Conservation (phyloP, 2,329 filamentous ascomycete genomes). For the Cytospora paraplurivora region DNA sequence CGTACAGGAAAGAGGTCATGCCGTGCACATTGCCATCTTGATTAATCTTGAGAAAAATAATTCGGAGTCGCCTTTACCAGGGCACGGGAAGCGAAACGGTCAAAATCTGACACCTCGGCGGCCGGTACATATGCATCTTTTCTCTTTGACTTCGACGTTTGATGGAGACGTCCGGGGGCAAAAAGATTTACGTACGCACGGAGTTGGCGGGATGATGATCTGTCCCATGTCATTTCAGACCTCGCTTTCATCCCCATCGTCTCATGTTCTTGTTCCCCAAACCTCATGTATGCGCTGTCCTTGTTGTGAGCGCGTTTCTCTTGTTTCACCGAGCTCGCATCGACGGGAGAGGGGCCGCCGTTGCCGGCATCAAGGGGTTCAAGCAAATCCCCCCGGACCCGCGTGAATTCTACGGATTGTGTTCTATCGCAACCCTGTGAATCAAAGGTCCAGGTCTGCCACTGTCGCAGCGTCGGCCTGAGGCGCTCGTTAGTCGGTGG, state of each 20-base stretch:
- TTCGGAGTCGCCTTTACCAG: neutral
- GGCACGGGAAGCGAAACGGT: constrained; percentile 17
- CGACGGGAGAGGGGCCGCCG: neutral
- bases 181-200: constrained; percentile 8
- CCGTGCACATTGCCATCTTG: constrained; percentile 18
- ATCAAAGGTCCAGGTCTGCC: neutral
- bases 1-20: constrained; percentile 12
- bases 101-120: neutral
- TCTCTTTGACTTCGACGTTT: constrained; percentile 13
- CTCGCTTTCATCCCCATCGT: constrained; percentile 14
- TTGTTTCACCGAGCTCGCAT: neutral
- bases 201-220: constrained; percentile 21
- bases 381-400: neutral
- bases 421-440: neutral
- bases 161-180: constrained; percentile 13
- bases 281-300: neutral
- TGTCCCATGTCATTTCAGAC: constrained; percentile 13
- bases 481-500: neutral
- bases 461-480: neutral
- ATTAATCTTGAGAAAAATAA: neutral
- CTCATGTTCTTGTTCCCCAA: constrained; percentile 2
- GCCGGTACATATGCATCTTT: constrained; percentile 10
- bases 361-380: constrained; percentile 1
- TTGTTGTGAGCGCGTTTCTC: neutral
- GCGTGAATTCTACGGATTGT: neutral